phyloP scores from a whole-genome alignment of 2,329 filamentous ascomycete species.

The Paecilomyces niveus region DNA sequence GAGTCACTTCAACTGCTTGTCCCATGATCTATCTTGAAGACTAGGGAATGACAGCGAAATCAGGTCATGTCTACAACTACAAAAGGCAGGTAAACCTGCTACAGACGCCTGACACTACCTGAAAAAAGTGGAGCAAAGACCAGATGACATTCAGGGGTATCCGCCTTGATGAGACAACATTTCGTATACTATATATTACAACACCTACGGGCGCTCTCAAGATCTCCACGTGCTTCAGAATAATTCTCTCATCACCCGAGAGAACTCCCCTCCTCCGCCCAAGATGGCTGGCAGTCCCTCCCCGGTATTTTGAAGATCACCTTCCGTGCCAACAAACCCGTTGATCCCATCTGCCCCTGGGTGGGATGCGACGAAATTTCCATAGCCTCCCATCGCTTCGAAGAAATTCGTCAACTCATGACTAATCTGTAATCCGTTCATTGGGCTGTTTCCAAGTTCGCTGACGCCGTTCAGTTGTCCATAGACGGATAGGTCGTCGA shows the following conservation, averaged over 20 bases:
- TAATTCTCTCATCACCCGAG: slow-evolving; percentile 52
- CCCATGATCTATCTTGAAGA: too few relatives aligned
- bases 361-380: slow-evolving; percentile 28
- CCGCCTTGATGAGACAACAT: neutral
- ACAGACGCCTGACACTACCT: neutral
- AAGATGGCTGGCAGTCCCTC: slow-evolving; percentile 39
- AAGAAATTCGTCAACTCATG: slow-evolving; percentile 57
- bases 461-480: slow-evolving; percentile 26
- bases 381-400: slow-evolving; percentile 53
- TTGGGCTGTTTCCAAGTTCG: slow-evolving; percentile 46
- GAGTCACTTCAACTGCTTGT: neutral
- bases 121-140: neutral
- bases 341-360: slow-evolving; percentile 30
- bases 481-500: slow-evolving; percentile 51
- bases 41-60: neutral
- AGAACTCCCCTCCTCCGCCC: slow-evolving; percentile 53
- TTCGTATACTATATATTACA: neutral
- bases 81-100: neutral
- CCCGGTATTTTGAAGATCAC: slow-evolving; percentile 35
- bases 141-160: neutral
- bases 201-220: neutral
- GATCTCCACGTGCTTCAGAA: slow-evolving; percentile 36
- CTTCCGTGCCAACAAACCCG: slow-evolving; percentile 30
- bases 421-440: slow-evolving; percentile 53
- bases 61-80: neutral